These are phyloP conservation scores for Jamesozyma lodderae DNA, from an alignment of 805 yeast species.

Conservation along the genomic window DNA sequence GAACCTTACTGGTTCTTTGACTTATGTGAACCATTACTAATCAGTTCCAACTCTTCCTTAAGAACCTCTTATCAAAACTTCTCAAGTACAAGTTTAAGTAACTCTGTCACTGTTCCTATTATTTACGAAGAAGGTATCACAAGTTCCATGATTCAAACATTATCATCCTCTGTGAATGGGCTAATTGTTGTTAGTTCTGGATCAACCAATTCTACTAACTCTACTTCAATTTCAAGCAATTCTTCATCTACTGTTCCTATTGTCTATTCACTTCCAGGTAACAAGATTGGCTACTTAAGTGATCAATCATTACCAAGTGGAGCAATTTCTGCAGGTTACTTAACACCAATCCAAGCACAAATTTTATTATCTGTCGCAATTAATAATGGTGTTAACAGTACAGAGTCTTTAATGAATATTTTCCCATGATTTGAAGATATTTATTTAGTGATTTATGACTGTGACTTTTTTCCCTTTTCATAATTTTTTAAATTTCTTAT, in stretches of 20 bases:
- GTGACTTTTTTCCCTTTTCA: not conserved
- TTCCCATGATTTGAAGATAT: constrained; percentile 6
- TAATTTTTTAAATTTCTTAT: not conserved
- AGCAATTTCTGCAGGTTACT: constrained; percentile 25
- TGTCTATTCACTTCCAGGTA: constrained; percentile 14
- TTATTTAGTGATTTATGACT: no score
- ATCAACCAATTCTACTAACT: constrained; percentile 8
- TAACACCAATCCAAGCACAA: constrained; percentile 28
- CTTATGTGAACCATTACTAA: constrained; percentile 14
- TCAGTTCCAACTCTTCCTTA: constrained; percentile 15
- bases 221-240: constrained; percentile 7
- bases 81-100: constrained; percentile 10
- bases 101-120: constrained; percentile 20
- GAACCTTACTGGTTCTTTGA: constrained; percentile 20
- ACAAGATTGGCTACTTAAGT: constrained; percentile 10
- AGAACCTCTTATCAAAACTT: constrained; percentile 19
- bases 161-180: constrained; percentile 17
- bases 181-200: constrained; percentile 20
- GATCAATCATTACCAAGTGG: constrained; percentile 16
- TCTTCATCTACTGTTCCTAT: constrained; percentile 12
- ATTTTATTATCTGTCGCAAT: constrained; percentile 25
- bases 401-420: constrained; percentile 6
- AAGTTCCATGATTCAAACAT: constrained; percentile 8
- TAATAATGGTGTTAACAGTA: constrained; percentile 17
- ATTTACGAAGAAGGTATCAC: constrained; percentile 21